Conservation (phyloP, 2,329 filamentous ascomycete species). For the Eutypa lata region DNA sequence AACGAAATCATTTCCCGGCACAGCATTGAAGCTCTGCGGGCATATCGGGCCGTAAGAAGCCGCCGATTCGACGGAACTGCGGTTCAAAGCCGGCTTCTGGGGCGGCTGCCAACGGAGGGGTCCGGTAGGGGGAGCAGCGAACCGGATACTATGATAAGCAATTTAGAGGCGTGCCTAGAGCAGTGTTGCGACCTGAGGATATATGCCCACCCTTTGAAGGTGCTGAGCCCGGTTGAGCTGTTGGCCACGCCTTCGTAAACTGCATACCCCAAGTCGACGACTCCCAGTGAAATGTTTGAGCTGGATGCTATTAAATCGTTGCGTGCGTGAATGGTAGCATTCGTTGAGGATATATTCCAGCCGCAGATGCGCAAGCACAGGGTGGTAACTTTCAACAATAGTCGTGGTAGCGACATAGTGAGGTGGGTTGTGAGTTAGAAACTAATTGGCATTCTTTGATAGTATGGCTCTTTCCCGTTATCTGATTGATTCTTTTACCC, state of each 20-base stretch:
- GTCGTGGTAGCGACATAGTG: no score
- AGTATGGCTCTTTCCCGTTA: no score
- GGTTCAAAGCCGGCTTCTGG: neutral
- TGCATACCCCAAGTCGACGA: conserved; percentile 2
- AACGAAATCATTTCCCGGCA: neutral
- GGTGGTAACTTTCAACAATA: no score
- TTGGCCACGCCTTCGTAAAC: neutral
- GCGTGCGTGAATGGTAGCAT: no score
- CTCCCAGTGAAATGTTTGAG: neutral
- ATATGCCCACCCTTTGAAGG: conserved; percentile 1
- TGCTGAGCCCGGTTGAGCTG: neutral
- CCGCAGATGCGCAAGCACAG: no score
- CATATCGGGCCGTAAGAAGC: neutral
- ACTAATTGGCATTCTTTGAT: no score
- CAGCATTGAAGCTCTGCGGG: conserved; percentile 2
- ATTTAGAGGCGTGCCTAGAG: neutral
- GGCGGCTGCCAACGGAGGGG: conserved; percentile 3
- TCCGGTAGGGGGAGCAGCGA: conserved; percentile 1
- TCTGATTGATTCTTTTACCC: no score
- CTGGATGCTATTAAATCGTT: no score
- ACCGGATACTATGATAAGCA: neutral
- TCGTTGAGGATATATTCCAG: no score
- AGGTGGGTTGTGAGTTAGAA: no score
- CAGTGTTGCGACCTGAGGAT: no score
- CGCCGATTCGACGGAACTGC: neutral